These are phyloP conservation scores for Aureobasidium sp. DNA, from an alignment of 2,329 filamentous ascomycete species.

Conservation along the genomic window DNA sequence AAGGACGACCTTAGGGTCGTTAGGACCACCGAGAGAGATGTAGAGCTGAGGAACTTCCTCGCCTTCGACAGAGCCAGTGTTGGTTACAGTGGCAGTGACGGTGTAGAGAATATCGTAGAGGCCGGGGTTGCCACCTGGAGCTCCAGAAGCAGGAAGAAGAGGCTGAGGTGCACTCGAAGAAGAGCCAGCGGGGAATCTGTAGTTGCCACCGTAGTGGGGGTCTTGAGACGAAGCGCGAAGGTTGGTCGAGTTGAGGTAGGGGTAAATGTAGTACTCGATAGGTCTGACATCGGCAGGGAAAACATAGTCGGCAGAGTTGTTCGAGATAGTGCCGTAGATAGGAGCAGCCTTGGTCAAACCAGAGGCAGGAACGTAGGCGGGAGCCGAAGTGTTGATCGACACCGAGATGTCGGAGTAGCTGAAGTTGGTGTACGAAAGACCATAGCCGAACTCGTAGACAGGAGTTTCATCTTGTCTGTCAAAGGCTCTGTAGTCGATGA, in stretches of 20 bases:
- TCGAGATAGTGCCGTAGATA: slow-evolving; percentile 55
- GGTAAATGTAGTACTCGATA: slow-evolving; percentile 57
- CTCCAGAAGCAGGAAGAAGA: slow-evolving; percentile 52
- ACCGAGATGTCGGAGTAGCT: slow-evolving; percentile 61
- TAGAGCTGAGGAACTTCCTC: slow-evolving; percentile 71
- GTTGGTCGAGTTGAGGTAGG: slow-evolving; percentile 58
- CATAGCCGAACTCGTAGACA: slow-evolving; percentile 74
- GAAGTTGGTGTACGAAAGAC: slow-evolving; percentile 74
- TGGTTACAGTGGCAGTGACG: slow-evolving; percentile 59
- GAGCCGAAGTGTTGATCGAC: slow-evolving; percentile 33
- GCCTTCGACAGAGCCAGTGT: slow-evolving; percentile 57
- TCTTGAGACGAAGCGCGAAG: slow-evolving; percentile 51
- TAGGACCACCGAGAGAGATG: slow-evolving; percentile 67
- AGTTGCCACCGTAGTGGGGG: slow-evolving; percentile 52
- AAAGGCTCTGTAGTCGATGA: slow-evolving; percentile 75
- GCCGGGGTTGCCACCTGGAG: slow-evolving; percentile 50
- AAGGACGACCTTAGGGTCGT: slow-evolving; percentile 59
- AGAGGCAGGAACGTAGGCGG: slow-evolving; percentile 50
- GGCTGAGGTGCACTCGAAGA: slow-evolving; percentile 54
- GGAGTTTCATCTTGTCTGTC: slow-evolving; percentile 48
- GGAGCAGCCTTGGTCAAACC: slow-evolving; percentile 58
- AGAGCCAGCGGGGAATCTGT: slow-evolving; percentile 49
- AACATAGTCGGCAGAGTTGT: slow-evolving; percentile 54
- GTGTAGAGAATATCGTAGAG: slow-evolving; percentile 64
- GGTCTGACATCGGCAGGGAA: slow-evolving; percentile 55